Conservation (phyloP, 805 yeast species). For the Millerozyma miso region DNA sequence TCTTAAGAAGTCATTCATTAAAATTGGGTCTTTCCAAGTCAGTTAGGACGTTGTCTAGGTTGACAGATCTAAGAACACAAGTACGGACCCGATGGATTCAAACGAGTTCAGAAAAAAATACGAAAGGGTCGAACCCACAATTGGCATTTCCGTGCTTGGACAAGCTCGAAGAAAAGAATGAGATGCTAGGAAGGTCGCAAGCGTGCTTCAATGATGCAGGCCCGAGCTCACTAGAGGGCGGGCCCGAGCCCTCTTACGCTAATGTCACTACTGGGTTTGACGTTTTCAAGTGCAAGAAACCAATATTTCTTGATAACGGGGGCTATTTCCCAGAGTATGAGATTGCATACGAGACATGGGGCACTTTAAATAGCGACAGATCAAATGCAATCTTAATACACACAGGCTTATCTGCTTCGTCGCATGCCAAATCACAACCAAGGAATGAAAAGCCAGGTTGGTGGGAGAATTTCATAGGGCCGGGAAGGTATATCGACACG, state of each 20-base stretch:
- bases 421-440: slow-evolving; percentile 83
- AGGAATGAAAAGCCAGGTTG: slow-evolving; percentile 74
- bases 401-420: slow-evolving; percentile 89
- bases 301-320: slow-evolving; percentile 77
- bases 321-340: slow-evolving; percentile 69
- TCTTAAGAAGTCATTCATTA: slow-evolving; percentile 13
- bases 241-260: slow-evolving; percentile 85
- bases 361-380: slow-evolving; percentile 54
- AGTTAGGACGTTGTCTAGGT: background rate
- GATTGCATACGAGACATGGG: slow-evolving; percentile 95
- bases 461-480: slow-evolving; percentile 96
- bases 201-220: slow-evolving; percentile 14
- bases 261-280: slow-evolving; percentile 65
- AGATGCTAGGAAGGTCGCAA: slow-evolving; percentile 20
- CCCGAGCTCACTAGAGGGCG: slow-evolving; percentile 47
- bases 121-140: slow-evolving; percentile 52
- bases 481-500: slow-evolving; percentile 76
- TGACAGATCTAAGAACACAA: background rate
- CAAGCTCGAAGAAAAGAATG: slow-evolving; percentile 56
- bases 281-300: slow-evolving; percentile 48
- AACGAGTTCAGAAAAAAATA: slow-evolving; percentile 3
- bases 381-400: slow-evolving; percentile 78
- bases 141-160: slow-evolving; percentile 85
- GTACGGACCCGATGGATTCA: background rate
- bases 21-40: background rate